Base-by-base conservation (phyloP, 495 filamentous ascomycete species). In the Amphirosellinia nigrospora region DNA sequence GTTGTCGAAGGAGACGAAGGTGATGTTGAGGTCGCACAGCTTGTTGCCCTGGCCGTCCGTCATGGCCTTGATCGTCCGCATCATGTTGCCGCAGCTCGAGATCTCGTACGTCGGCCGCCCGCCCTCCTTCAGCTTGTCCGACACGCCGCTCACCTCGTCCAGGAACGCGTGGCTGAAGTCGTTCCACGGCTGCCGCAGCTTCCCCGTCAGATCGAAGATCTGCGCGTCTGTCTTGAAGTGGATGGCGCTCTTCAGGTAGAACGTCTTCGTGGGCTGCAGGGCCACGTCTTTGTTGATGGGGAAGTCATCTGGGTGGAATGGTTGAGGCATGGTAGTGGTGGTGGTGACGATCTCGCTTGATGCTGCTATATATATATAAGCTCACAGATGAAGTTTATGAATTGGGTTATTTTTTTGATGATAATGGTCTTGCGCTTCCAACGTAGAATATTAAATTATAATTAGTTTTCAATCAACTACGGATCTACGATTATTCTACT, bases 221-320 rank as follows among this genome's bases (percentile, higher is more conserved):
- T 73, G 65, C 19, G 75, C 73, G 1, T 72, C 70, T 0, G 64
- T 72, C 43, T 77, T 77, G 73, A 75, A 77, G 73, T 77, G 75
- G 50, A 77, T 66, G 48, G 73, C 74, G 4, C 71, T 71, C 28
- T 75, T 75, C 2, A 77, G 71, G 68, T 67, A 77, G 75, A 75
- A 75, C 32, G 46, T 50, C 4, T 32, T 43, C 0, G 69, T 75
- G 3, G 75, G 75, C 28, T 68, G 55, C 5, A 77, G 70, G 61
- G 63, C 62, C 16, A 71, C 71, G 67, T 64, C 52, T 46, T 60
- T 45, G 64, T 77, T 75, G 73, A 77, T 41, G 64, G 75, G 75
- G 73, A 77, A 77, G 73, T 77, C 75, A n/a, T 77, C 73, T 10
- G 75, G 75, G 68, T 70, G 67, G 70, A 77, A 77, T 0, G 75